Conservation (phyloP, 441 rosid species). For the Erysimum pusillum region DNA sequence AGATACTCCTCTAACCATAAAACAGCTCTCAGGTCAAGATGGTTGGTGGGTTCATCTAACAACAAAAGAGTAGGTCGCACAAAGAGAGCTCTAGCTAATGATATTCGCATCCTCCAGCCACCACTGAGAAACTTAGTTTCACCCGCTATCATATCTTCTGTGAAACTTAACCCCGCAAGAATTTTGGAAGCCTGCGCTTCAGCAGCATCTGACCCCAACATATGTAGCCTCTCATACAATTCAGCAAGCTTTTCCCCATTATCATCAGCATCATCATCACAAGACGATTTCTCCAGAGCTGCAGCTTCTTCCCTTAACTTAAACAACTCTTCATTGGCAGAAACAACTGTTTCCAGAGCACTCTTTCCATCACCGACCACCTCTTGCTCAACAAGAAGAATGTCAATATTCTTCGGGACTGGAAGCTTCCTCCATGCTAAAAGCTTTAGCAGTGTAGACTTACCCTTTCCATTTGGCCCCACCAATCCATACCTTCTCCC, state of each 20-base stretch:
- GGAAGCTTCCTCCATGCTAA: conserved; percentile 98
- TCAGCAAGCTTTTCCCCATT: conserved; percentile 82
- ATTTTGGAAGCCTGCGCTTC: conserved; percentile 95
- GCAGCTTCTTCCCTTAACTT: conserved; percentile 75
- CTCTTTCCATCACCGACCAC: conserved; percentile 86
- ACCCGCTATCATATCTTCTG: conserved; percentile 84
- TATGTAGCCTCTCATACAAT: conserved; percentile 81
- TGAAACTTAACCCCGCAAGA: conserved; percentile 92
- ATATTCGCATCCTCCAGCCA: conserved; percentile 99
- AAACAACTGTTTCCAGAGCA: conserved; percentile 85
- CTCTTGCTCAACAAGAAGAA: conserved; percentile 94
- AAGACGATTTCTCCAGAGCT: conserved; percentile 56
- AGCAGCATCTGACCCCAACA: conserved; percentile 90
- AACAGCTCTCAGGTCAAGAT: conserved; percentile 93
- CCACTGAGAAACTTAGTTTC: conserved; percentile 77
- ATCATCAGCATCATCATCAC: conserved; percentile 61
- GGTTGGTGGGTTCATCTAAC: conserved; percentile 87
- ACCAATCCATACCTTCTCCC: conserved; percentile 95
- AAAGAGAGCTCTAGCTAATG: conserved; percentile 93
- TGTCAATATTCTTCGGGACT: conserved; percentile 91
- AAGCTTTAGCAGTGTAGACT: conserved; percentile 89
- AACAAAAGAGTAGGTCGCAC: conserved; percentile 80
- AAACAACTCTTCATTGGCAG: conserved; percentile 84
- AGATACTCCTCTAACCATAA: conserved; percentile 93
- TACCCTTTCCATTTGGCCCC: conserved; percentile 97